Percentiles rank a stretch among this genome's conserved stretches.
These are phyloP conservation scores for Conticribra weissflogii DNA, from an alignment of 108 stramenopile species.

Conservation along the genomic window DNA sequence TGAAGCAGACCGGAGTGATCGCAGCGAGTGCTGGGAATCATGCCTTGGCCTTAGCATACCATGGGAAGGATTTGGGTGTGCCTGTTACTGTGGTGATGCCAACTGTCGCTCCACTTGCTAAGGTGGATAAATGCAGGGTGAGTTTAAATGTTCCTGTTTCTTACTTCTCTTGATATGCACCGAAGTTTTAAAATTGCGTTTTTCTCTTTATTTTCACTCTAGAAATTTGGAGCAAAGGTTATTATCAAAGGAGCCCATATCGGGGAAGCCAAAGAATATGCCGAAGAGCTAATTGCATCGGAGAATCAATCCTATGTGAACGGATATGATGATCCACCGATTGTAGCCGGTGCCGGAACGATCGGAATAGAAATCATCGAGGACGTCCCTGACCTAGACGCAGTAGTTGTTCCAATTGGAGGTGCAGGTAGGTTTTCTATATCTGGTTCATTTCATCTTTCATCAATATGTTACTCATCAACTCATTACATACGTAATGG, in stretches of 20 bases:
- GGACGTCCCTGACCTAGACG: slow-evolving; percentile 94
- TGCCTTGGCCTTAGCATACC: slow-evolving; percentile 93
- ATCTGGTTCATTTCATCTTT: no score
- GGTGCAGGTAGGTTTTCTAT: no score
- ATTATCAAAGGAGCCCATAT: slow-evolving; percentile 94
- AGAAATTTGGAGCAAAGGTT: slow-evolving; percentile 91
- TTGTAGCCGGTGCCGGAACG: slow-evolving; percentile 97
- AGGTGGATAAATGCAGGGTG: slow-evolving; percentile 93
- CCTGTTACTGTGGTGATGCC: slow-evolving; percentile 98
- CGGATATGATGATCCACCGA: slow-evolving; percentile 97
- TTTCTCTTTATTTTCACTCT: neutral
- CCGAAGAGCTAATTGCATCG: slow-evolving; percentile 64
- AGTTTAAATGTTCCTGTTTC: no score
- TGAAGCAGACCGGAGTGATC: slow-evolving; percentile 78
- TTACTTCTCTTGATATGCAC: no score
- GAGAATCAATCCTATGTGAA: slow-evolving; percentile 87
- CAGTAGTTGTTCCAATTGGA: slow-evolving; percentile 93
- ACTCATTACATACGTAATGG: no score
- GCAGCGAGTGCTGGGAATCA: slow-evolving; percentile 94
- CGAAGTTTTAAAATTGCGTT: no score
- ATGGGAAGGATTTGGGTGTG: slow-evolving; percentile 91
- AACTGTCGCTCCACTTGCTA: slow-evolving; percentile 91
- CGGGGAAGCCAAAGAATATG: slow-evolving; percentile 89
- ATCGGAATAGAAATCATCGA: slow-evolving; percentile 96
- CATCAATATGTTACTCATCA: no score